Evolutionary conservation across 257 asterid species (phyloP).

Genomic region (Fraxinus cuspidata): DNA sequence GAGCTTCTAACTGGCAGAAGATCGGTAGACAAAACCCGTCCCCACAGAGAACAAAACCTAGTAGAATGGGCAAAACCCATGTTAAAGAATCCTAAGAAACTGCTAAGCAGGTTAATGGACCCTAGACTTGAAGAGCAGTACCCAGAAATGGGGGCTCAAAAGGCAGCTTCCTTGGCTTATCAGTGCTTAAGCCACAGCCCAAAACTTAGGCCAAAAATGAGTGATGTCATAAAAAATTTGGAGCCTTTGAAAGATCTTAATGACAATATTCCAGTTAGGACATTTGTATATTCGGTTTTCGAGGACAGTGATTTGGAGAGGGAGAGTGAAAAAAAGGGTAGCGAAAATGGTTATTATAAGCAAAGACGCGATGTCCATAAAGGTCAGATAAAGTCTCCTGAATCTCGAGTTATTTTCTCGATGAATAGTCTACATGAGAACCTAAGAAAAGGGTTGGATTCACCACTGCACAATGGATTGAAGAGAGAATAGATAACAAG

Average conservation of each 20-base stretch:
- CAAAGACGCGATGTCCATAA: conserved; percentile 41
- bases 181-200: conserved; percentile 40
- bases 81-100: conserved; percentile 20
- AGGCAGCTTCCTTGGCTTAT: conserved; percentile 38
- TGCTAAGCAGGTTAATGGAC: conserved; percentile 26
- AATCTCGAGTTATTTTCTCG: conserved; percentile 43
- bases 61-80: conserved; percentile 32
- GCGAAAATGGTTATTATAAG: conserved; percentile 28
- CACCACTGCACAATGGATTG: conserved; percentile 35
- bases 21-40: conserved; percentile 29
- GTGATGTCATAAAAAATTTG: conserved; percentile 31
- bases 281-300: conserved; percentile 31
- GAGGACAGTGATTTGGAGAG: conserved; percentile 37
- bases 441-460: conserved; percentile 31
- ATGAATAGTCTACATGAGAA: conserved; percentile 35
- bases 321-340: conserved; percentile 28
- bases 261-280: conserved; percentile 20
- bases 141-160: conserved; percentile 33
- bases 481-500: conserved; percentile 28
- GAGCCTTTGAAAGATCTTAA: conserved; percentile 33
- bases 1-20: conserved; percentile 30
- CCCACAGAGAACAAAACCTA: conserved; percentile 26
- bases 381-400: conserved; percentile 26
- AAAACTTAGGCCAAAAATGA: conserved; percentile 37
- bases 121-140: conserved; percentile 34